Base-by-base conservation (phyloP, 2,329 filamentous ascomycete genomes). In the Penicillium sclerotigenum region DNA sequence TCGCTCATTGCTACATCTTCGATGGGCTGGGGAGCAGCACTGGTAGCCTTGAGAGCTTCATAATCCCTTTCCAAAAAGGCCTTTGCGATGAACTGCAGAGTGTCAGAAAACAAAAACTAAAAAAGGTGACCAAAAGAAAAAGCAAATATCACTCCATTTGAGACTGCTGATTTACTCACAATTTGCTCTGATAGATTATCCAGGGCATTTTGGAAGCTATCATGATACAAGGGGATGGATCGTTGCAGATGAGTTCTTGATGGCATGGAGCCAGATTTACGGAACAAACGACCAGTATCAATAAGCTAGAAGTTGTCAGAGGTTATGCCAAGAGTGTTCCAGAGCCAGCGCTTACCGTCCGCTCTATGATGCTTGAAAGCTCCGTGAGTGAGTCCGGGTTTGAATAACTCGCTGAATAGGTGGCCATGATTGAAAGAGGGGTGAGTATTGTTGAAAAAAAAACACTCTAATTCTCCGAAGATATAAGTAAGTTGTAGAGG, bases 171-270 rank as follows among this genome's bases (percentile, higher is more conserved):
- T 22, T 11, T 31, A 65, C 73, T 52, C 70, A 77, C 75, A 61
- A 77, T 76, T 56, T 77, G 73, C 53, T 77, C 72, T 11, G 73
- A 75, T 28, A 77, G 63, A 42, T 65, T 68, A 56, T 77, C 75
- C 24, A 77, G 57, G 8, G 74, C 74, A 45, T 59, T 61, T 52
- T 77, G 74, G 51, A 76, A 76, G 46, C 71, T 65, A 37, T 75
- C 73, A 54, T 75, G 70, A 16, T 73, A 68, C 20, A 57, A 58
- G 7, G 75, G 75, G n/a, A 77, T 62, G 16, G 69, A 65, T 11
- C 69, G 68, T 57, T 75, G 74, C 36, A 77, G 55, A 28, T 74
- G 73, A 14, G 66, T 57, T 24, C 66, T 67, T 13, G 69, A 65
- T 38, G 72, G 68, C 47, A 71, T 59, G 14, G 73, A 73, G 16